Percentiles rank a stretch among this genome's conserved stretches.
phyloP scores from a whole-genome alignment of 257 asterid genomes.

The Solanum tacnaense region DNA sequence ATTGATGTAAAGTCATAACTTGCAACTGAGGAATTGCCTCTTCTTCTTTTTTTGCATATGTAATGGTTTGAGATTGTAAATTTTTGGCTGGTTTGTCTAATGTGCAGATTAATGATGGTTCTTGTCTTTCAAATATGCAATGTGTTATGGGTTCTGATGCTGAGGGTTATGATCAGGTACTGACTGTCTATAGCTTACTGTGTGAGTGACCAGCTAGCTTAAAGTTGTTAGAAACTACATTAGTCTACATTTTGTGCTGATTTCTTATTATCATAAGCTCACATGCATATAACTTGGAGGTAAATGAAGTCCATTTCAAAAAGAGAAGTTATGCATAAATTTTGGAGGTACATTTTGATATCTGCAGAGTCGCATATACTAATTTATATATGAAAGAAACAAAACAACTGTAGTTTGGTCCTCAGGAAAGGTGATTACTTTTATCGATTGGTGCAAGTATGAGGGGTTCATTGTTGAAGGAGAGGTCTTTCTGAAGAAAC shows the following conservation, averaged over 20 bases:
- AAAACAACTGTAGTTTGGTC: not conserved
- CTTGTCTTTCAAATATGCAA: conserved; percentile 95
- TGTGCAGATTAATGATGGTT: conserved; percentile 88
- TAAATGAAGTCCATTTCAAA: not conserved
- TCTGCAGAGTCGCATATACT: not conserved
- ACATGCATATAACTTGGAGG: not conserved
- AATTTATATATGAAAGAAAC: not conserved
- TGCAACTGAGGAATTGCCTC: not conserved
- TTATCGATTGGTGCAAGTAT: not conserved
- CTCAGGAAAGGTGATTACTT: not conserved
- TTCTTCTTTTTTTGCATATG: not conserved
- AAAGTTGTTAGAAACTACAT: not conserved
- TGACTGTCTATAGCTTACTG: not conserved
- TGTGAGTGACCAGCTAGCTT: not conserved
- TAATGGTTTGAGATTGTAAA: not conserved
- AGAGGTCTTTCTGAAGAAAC: not conserved
- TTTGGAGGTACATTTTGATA: not conserved
- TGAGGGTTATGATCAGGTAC: conserved; percentile 89
- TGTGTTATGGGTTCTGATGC: conserved; percentile 79
- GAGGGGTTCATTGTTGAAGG: not conserved
- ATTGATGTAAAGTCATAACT: conserved; percentile 44
- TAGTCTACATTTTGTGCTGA: not conserved
- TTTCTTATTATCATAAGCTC: not conserved
- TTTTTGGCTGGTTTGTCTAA: not conserved
- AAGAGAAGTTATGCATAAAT: not conserved